These are phyloP conservation scores for Gloeopeniophorella convolvens DNA, from an alignment of 768 basidiomycete genomes.

Conservation along the genomic window DNA sequence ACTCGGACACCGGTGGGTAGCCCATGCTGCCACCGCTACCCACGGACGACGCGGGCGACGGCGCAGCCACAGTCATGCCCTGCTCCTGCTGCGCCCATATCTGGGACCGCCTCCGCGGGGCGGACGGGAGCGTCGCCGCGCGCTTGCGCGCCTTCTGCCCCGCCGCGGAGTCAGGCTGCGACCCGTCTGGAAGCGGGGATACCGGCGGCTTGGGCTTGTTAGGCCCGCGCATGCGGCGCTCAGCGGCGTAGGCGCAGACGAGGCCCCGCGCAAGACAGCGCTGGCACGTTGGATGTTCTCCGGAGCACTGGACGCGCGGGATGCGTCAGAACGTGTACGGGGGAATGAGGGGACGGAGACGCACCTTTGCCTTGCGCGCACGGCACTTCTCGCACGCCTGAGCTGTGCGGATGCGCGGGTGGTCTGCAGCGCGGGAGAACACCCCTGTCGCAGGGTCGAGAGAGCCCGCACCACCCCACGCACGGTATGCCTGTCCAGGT, in stretches of 20 bases:
- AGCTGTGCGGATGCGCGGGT: slow-evolving; percentile 59
- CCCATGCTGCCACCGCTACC: slow-evolving; percentile 8
- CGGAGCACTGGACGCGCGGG: slow-evolving; percentile 47
- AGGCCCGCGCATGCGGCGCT: slow-evolving; percentile 56
- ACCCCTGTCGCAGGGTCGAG: slow-evolving; percentile 61
- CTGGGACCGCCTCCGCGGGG: not conserved
- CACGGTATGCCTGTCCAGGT: not conserved
- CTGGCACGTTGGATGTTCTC: slow-evolving; percentile 62
- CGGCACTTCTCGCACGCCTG: slow-evolving; percentile 76
- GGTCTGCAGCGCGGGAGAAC: slow-evolving; percentile 58
- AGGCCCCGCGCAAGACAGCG: slow-evolving; percentile 56
- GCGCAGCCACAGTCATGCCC: not conserved
- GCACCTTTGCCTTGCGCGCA: slow-evolving; percentile 65
- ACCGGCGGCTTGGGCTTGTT: slow-evolving; percentile 42
- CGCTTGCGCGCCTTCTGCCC: slow-evolving; percentile 8
- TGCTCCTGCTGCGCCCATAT: not conserved
- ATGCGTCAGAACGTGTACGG: not conserved
- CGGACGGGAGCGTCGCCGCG: slow-evolving; percentile 15
- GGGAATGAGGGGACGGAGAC: slow-evolving; percentile 15
- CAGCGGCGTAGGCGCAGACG: slow-evolving; percentile 59
- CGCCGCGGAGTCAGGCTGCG: not conserved
- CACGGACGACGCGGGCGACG: slow-evolving; percentile 8
- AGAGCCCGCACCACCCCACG: slow-evolving; percentile 38
- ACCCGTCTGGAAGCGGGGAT: not conserved
- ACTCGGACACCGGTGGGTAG: slow-evolving; percentile 1